Base-by-base conservation (phyloP, 2,329 filamentous ascomycete genomes). In the Aspergillus vadensis region DNA sequence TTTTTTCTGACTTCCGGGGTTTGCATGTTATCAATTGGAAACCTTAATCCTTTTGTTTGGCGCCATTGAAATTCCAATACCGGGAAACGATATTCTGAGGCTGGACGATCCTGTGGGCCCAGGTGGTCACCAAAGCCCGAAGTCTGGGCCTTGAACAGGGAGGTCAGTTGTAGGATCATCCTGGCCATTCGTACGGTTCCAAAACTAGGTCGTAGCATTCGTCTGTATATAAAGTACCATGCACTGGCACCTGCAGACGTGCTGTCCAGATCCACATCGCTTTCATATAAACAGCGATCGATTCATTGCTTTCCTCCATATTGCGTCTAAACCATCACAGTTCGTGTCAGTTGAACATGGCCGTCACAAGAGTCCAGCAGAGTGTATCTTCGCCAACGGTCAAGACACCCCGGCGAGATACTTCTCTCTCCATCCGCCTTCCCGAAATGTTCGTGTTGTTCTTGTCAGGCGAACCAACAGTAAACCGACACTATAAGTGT, bases 401-500 rank as follows among this genome's bases (percentile, higher is more conserved):
- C 27, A 49, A 49, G 50, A 12, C 17, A 8, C 39, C 21, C 27
- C 51, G 25, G 23, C 30, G 25, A 15, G 41, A 48, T 15, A 27
- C 36, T 25, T 54, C 57, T 48, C 44, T 63, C 25, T 30, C 53
- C 2, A 62, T 67, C 14, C 47, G 32, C 12, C 58, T 74, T 3
- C 71, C 71, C 0, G 68, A 73, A 32, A 63, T 72, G 64, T 74
- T 72, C 53, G 66, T 68, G 8, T 69, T 70, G 1, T 72, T 72
- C 38, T 63, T 73, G 52, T 68, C 72, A 1, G 59, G 66, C 23
- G 59, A 67, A 4, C 67, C 66, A 1, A 30, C 50, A 2, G 49
- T 68, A 9, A 74, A 73, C 43, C 63, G 62, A 8, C 39, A 69
- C 47, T 73, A 72, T 51, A 61, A 65, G 25, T 44, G 38, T 14